phyloP scores from a whole-genome alignment of 345 rosid species.

The Ceriops decandra region DNA sequence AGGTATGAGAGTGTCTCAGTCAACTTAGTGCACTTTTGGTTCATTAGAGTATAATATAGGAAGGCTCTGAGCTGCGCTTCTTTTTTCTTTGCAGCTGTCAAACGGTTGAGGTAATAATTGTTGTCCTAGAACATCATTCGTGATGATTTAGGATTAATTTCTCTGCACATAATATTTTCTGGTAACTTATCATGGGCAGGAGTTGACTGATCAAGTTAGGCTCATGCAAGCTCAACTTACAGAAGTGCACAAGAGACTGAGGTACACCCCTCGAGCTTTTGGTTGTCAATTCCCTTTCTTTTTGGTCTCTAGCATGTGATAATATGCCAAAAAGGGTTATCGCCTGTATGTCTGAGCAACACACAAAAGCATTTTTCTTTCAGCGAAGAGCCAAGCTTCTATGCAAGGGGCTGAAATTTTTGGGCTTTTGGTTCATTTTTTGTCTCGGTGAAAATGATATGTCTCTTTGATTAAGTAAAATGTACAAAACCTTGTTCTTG shows the following conservation, averaged over 20 bases:
- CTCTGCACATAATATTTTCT: slow-evolving; percentile 12
- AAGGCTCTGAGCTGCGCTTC: slow-evolving; percentile 26
- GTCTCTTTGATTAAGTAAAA: too few species aligned
- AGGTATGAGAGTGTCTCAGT: slow-evolving; percentile 36
- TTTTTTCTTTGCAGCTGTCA: slow-evolving; percentile 49
- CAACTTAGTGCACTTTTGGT: slow-evolving; percentile 1
- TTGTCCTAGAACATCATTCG: slow-evolving; percentile 2
- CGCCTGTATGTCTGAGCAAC: not conserved
- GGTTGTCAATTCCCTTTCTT: slow-evolving; percentile 7
- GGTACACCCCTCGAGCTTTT: slow-evolving; percentile 43
- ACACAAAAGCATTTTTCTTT: too few species aligned
- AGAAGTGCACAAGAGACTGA: slow-evolving; percentile 67
- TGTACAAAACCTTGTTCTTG: too few species aligned
- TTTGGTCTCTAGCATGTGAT: slow-evolving; percentile 10
- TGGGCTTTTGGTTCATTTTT: too few species aligned
- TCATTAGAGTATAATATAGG: not conserved
- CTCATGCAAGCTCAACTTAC: slow-evolving; percentile 53
- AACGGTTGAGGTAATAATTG: slow-evolving; percentile 58
- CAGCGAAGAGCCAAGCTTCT: too few species aligned
- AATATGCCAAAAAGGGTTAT: not conserved
- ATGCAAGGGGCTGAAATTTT: too few species aligned
- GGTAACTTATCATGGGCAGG: slow-evolving; percentile 43
- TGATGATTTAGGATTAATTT: slow-evolving; percentile 3
- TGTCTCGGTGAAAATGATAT: too few species aligned
- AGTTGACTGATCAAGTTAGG: slow-evolving; percentile 58